Base-by-base conservation (phyloP, 192 early-diverging fungal genomes). In the Funneliformis geosporum region DNA sequence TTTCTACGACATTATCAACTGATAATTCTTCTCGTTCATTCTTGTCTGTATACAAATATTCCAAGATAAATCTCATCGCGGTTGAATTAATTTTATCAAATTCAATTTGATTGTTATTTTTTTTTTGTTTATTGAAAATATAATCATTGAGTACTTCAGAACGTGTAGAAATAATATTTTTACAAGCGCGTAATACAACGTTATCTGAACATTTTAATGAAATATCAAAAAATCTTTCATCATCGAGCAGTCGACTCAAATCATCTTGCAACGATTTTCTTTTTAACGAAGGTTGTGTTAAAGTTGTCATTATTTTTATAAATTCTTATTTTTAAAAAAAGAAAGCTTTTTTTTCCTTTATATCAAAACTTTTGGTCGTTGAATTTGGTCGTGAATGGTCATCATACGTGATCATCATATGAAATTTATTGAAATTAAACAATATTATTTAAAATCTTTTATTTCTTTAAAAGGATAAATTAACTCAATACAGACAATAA, bases 1-100 rank as follows among this genome's bases (percentile, higher is more conserved):
- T 67, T 39, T 67, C 65, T 27, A 67, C 8, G 1, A 39, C 65
- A 38, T 67, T 67, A 39, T 67, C n/a, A 8, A 28, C 28, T 33
- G 6, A 16, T 27, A 67, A 39, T 21, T 5, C n/a, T 27, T 67
- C 39, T 38, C 18, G 11, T 27, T 39, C 65, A 38, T 27, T 39
- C 5, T 18, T 21, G 6, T n/a, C n/a, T n/a, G 65, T 67, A 67
- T 67, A 67, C n/a, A 67, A 67, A 67, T 38, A 67, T 21, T 67
- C 65, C 6, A 67, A 39, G 2, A 67, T 67, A 27, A 39, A 14
- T 67, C 28, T 67, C 65, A 67, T 67, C 5, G 65, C 65, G 5
- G n/a, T 16, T 4, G 39, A 38, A 14, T 67, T 38, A 38, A 67
- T 38, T 11, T 67, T 25, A 27, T 27, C 12, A 39, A 67, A 67